Evolutionary conservation across 148 eudicot species (phyloP).

Genomic region (Vaccinium myrtillus): DNA sequence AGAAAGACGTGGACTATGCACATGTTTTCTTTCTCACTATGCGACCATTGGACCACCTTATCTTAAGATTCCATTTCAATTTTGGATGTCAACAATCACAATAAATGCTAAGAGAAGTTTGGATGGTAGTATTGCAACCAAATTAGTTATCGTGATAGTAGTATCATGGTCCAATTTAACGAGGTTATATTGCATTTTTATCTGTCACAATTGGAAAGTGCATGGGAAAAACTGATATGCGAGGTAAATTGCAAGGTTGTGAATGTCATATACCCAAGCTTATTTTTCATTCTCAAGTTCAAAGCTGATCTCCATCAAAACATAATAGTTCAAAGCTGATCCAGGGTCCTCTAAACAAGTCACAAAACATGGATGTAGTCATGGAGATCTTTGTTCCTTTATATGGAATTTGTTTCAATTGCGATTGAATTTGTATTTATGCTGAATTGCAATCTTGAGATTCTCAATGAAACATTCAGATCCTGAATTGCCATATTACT

Average conservation of each 20-base stretch:
- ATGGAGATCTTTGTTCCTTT: not conserved
- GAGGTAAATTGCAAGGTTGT: not conserved
- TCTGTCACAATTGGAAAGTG: not conserved
- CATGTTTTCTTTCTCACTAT: not conserved
- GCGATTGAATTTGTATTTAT: constrained; percentile 1
- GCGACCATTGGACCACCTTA: not conserved
- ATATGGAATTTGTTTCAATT: not conserved
- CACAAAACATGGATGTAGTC: not conserved
- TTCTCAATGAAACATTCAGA: not conserved
- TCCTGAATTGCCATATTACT: not conserved
- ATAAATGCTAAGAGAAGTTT: not conserved
- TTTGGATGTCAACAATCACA: not conserved
- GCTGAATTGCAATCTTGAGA: not conserved
- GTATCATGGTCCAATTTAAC: not conserved
- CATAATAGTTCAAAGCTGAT: not conserved
- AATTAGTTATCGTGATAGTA: not conserved
- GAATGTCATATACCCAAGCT: not conserved
- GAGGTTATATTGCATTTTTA: not conserved
- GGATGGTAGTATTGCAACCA: not conserved
- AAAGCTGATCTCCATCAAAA: not conserved
- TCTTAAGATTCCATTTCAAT: not conserved
- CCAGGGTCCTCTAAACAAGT: not conserved
- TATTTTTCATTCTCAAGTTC: not conserved
- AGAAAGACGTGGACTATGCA: not conserved
- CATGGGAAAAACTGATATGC: not conserved